Base-by-base conservation (phyloP, 176 grass and related monocot genomes). In the Oropetium thomaeum region DNA sequence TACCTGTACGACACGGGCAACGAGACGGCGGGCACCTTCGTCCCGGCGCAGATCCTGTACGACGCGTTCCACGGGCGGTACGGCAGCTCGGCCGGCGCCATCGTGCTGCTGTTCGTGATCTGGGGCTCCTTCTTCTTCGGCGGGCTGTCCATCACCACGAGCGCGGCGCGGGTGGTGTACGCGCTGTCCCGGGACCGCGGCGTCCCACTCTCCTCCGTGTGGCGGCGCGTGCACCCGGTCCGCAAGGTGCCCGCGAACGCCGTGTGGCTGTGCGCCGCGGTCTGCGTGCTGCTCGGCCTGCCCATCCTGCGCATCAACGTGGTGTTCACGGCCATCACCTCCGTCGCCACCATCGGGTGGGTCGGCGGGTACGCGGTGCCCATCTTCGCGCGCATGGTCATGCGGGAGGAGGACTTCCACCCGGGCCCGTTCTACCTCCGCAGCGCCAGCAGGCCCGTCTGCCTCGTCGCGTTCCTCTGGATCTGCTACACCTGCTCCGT, bases 41-140 rank as follows among this genome's bases (percentile, higher is more conserved):
- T 86, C 20, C 90, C 91, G 12, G 96, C 91, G 39, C 96, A 98
- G 74, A 98, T 98, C 48, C 80, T 98, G 14, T 98, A 92, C 65
- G 96, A 98, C 74, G 96, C 96, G 15, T 98, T 98, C 74, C 96
- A 98, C 29, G 96, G 91, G 31, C 77, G 96, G 60, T 98, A 86
- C 83, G 9, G 77, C 63, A 94, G 41, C 84, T 92, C 96, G 0
- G 22, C 61, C 2, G 96, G 96, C 51, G 96, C 91, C 65, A 80
- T 98, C 43, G 79, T 88, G 62, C 71, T 98, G 70, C 89, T 98
- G 12, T 81, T 94, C 84, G 52, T 98, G 69, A 92, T 98, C 70
- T 98, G 96, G 96, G 91, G 91, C 76, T 99, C 96, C 45, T 99
- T 95, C 66, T 99, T 99, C 89, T 99, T 99, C 69, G 96, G 96